Percentiles rank a stretch among this genome's conserved stretches.
These are phyloP conservation scores for Dryadomyces sulphureus DNA, from an alignment of 2,329 filamentous ascomycete species.

Conservation along the genomic window DNA sequence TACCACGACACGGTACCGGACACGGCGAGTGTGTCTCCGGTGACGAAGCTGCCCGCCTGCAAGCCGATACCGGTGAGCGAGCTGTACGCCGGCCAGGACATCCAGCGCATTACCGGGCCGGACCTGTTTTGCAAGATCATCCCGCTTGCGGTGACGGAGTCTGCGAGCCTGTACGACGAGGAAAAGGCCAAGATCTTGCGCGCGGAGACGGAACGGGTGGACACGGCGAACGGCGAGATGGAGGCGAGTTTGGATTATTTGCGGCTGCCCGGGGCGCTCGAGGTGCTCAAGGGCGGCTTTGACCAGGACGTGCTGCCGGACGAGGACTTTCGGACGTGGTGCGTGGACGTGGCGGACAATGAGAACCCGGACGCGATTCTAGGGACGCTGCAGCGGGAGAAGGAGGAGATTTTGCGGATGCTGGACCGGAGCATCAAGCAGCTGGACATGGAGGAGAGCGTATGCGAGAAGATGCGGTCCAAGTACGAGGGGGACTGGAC, in stretches of 20 bases:
- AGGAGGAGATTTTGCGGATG: constrained; percentile 54
- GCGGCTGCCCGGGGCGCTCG: constrained; percentile 74
- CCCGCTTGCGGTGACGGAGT: constrained; percentile 89
- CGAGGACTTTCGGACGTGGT: constrained; percentile 87
- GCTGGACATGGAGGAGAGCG: constrained; percentile 90
- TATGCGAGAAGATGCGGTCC: constrained; percentile 97
- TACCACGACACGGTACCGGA: constrained; percentile 87
- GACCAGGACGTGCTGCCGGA: constrained; percentile 81
- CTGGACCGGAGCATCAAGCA: constrained; percentile 75
- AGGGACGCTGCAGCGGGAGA: constrained; percentile 63
- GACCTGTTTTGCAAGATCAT: constrained; percentile 97
- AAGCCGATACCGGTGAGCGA: constrained; percentile 97
- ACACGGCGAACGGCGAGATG: constrained; percentile 90
- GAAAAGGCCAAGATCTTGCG: constrained; percentile 93
- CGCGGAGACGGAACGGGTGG: constrained; percentile 85
- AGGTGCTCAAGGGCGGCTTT: constrained; percentile 83
- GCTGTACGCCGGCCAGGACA: constrained; percentile 91
- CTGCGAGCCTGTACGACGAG: constrained; percentile 92
- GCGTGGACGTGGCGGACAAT: constrained; percentile 77
- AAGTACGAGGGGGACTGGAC: constrained; percentile 96
- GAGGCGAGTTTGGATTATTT: constrained; percentile 88
- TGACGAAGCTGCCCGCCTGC: constrained; percentile 83
- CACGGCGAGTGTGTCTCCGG: constrained; percentile 65
- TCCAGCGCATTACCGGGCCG: constrained; percentile 89
- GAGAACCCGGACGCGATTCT: constrained; percentile 67